Evolutionary conservation across 148 eudicot genomes (phyloP).

Genomic region (Chenopodium formosanum): DNA sequence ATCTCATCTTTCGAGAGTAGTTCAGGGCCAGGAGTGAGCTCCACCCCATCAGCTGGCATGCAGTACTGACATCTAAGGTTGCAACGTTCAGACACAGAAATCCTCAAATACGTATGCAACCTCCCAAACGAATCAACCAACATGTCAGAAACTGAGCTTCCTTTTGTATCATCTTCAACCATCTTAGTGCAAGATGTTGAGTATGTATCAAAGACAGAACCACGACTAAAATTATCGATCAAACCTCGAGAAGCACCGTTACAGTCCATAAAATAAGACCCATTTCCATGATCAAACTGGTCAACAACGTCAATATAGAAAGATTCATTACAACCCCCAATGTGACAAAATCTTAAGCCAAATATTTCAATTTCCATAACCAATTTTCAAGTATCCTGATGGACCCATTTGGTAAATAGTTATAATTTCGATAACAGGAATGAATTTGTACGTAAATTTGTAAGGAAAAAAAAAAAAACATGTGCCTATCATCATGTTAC

Average conservation of each 20-base stretch:
- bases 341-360: background rate
- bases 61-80: constrained; percentile 95
- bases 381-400: background rate
- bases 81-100: constrained; percentile 92
- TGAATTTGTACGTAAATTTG: background rate
- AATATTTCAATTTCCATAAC: background rate
- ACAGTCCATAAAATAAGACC: constrained; percentile 22
- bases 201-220: constrained; percentile 21
- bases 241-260: constrained; percentile 24
- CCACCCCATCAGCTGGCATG: constrained; percentile 96
- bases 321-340: constrained; percentile 3
- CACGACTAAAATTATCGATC: constrained; percentile 16
- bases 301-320: background rate
- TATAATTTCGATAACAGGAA: background rate
- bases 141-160: constrained; percentile 61
- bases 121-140: constrained; percentile 90
- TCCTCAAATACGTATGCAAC: constrained; percentile 81
- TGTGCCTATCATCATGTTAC: no score
- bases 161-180: constrained; percentile 48
- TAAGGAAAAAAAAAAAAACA: background rate
- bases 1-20: constrained; percentile 73
- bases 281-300: constrained; percentile 38
- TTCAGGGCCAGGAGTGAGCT: constrained; percentile 65
- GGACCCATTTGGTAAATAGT: background rate
- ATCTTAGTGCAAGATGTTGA: constrained; percentile 50